Evolutionary conservation across 1,284 basidiomycete genomes (phyloP).

Genomic region (Schizophyllum amplum): DNA sequence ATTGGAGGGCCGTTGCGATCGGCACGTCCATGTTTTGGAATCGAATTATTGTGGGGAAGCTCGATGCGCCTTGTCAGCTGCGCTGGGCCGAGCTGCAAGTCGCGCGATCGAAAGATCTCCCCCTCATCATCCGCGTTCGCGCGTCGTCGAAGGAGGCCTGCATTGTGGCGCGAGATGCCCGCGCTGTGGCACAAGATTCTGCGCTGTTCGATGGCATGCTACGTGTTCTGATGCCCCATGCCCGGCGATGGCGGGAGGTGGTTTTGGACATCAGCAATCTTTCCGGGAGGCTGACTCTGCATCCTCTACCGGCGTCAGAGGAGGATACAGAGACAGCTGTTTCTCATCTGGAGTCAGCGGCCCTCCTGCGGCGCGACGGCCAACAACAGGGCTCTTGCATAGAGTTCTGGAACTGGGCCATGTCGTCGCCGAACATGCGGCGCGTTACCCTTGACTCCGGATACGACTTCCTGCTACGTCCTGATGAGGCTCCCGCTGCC

Average conservation of each 20-base stretch:
- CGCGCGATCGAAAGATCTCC: background rate
- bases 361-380: too few species aligned
- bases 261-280: background rate
- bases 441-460: background rate
- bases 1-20: conserved; percentile 36
- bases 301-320: too few species aligned
- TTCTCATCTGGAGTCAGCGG: too few species aligned
- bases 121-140: background rate
- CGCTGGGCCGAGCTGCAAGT: background rate
- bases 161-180: too few species aligned
- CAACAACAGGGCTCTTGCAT: background rate
- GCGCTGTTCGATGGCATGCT: too few species aligned
- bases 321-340: too few species aligned
- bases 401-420: background rate
- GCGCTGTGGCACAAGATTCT: too few species aligned
- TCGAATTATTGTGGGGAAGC: conserved; percentile 21
- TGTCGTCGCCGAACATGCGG: background rate
- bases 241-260: background rate
- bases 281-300: background rate
- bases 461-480: background rate
- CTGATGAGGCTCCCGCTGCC: background rate
- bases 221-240: background rate
- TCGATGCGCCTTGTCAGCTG: background rate
- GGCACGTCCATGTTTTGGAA: conserved; percentile 35
- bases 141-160: background rate